Base-by-base conservation (phyloP, 129 eudicot species). In the carrot (Daucus carota) region DNA sequence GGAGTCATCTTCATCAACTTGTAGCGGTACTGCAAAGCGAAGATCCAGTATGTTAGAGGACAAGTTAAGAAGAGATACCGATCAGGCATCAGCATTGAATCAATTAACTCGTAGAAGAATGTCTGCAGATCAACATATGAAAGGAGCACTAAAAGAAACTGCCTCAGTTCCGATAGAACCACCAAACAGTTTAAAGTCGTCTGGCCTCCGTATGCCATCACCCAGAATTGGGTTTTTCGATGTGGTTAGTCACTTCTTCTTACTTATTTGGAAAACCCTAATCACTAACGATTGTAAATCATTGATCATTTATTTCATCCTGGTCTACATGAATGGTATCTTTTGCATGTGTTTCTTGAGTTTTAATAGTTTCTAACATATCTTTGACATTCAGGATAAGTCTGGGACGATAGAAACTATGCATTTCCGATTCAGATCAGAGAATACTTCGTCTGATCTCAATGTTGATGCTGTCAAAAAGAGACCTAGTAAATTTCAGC, bases 121-220 rank as follows among this genome's bases (percentile, higher is more conserved):
- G 60, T 66, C 73, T 22, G 34, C 33, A 40, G 65, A 52, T 75
- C 80, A 77, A 48, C 28, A 14, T 68, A 75, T 24, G 22, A 75
- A 47, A 74, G 57, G 74, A 62, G 47, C 80, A 14, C 15, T 67
- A 8, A 36, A 75, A 74, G 79, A 75, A 54, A 74, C 72, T 26
- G 24, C 44, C 75, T 75, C 65, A 24, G 28, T 60, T 79, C 75
- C 77, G 50, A 77, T 82, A 77, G 87, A 75, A 73, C 50, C 83
- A 10, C 68, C 75, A 47, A 65, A 75, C 69, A 78, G 34, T 63
- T 59, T 48, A 29, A 85, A 76, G 83, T 78, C 84, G 81, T 89
- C 96, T 12, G 81, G 89, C 72, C 96, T 92, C 22, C 88, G 96
- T 60, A 62, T 80, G 85, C 97, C 96, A 84, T 89, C 96, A 26